Evolutionary conservation across 2,329 filamentous ascomycete genomes (phyloP), one percentile per base, ranked within the genome.

Genomic region (Paracoccidioides brasiliensis): DNA sequence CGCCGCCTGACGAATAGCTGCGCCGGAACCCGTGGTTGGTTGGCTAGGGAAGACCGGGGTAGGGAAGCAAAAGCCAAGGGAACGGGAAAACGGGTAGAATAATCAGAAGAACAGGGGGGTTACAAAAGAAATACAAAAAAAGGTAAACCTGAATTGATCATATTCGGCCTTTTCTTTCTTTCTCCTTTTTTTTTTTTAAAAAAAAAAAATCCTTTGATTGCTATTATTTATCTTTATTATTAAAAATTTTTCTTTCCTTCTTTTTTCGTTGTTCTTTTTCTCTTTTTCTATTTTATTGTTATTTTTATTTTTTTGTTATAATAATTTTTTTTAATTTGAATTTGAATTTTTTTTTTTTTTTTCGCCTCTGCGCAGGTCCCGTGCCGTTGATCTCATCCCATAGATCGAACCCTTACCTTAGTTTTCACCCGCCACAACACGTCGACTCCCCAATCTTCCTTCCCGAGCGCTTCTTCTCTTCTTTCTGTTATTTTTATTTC

Each of bases 401-500:
- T 28, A 51, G 42, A 51, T 41, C 44, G 42, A 44, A 33, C n/a
- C 48, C 51, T 44, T 46, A 14, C 54, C 43, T 32, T 22, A 54
- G 45, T 35, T 52, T 28, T 45, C 41, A 22, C 22, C 15, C 41
- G 30, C 30, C 33, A 15, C 30, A 10, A 49, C 45, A 15, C 45
- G 51, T 12, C 32, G 10, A 42, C 46, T 45, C 32, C 22, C 35
- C 32, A 46, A 30, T 41, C 50, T 44, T 57, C 43, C 46, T 48
- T 56, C 37, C 56, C 48, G 28, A 40, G 33, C 32, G 42, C 55
- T 51, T 32, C 30, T 30, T 22, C 30, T 53, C 41, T 48, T 41
- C 55, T 38, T 30, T 49, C 28, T 5, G 10, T 30, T 42, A 54
- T 54, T 45, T 35, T 52, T 53, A 50, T 14, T n/a, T 7, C 10